These are phyloP conservation scores for Aspergillus transmontanensis DNA, from an alignment of 2,329 filamentous ascomycete species.

Conservation along the genomic window DNA sequence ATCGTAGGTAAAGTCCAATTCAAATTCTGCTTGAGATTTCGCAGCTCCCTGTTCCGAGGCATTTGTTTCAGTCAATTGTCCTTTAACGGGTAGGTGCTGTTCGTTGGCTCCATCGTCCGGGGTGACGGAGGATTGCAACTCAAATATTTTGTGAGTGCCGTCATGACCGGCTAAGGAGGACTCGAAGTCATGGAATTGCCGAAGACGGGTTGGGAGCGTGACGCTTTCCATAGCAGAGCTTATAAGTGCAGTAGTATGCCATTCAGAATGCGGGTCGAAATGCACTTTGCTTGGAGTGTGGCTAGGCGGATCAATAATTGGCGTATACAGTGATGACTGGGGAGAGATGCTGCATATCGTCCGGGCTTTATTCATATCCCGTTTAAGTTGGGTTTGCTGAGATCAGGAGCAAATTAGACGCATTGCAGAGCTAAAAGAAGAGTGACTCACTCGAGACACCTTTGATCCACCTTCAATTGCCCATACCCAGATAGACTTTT, in stretches of 20 bases:
- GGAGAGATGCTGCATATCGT: constrained; percentile 69
- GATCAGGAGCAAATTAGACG: background rate
- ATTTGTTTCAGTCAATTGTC: constrained; percentile 9
- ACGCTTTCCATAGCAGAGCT: constrained; percentile 76
- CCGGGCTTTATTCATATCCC: constrained; percentile 73
- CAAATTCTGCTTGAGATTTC: constrained; percentile 34
- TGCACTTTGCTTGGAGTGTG: constrained; percentile 60
- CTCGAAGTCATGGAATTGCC: constrained; percentile 40
- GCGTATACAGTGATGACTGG: constrained; percentile 76
- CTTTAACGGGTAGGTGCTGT: background rate
- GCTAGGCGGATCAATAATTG: constrained; percentile 66
- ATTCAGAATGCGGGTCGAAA: constrained; percentile 67
- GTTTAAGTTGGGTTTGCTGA: constrained; percentile 61
- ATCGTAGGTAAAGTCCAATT: constrained; percentile 43
- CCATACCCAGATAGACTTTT: constrained; percentile 85
- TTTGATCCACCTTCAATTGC: constrained; percentile 68
- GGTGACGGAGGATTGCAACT: constrained; percentile 68
- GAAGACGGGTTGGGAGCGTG: constrained; percentile 69
- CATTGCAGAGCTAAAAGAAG: background rate
- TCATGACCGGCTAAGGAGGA: constrained; percentile 56
- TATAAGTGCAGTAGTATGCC: constrained; percentile 79
- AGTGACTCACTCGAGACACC: constrained; percentile 54
- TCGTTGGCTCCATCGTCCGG: constrained; percentile 18
- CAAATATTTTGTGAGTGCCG: constrained; percentile 78
- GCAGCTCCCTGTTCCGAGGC: constrained; percentile 13